Conservation (phyloP, 2,329 filamentous ascomycete genomes). For the Diaporthe ilicicola region DNA sequence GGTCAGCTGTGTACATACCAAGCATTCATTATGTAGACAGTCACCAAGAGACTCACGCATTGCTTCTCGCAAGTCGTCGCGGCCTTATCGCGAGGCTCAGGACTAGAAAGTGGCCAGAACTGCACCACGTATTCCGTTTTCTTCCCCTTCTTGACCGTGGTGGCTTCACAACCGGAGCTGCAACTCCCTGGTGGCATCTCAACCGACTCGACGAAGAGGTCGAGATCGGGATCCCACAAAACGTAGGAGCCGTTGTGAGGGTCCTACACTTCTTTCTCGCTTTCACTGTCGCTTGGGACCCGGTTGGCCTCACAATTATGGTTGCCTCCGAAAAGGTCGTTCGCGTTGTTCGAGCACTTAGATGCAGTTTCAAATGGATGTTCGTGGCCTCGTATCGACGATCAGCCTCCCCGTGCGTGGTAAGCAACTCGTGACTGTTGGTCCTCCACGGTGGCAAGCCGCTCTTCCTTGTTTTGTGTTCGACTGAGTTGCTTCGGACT, state of each 20-base stretch:
- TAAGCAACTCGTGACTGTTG: background rate
- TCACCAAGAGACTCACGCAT: background rate
- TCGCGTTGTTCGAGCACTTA: background rate
- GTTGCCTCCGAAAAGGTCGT: background rate
- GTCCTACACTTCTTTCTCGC: background rate
- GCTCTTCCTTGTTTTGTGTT: background rate
- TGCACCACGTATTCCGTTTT: constrained; percentile 11
- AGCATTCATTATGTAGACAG: background rate
- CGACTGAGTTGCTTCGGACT: background rate
- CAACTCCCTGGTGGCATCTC: background rate
- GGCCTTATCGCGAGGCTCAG: background rate
- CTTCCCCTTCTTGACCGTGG: background rate
- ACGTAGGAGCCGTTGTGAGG: constrained; percentile 1
- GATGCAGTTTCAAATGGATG: background rate
- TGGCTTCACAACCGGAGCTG: constrained; percentile 27
- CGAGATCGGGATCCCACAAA: background rate
- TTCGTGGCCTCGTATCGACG: background rate
- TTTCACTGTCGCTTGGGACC: background rate
- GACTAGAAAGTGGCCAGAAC: constrained; percentile 14
- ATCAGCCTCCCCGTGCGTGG: background rate
- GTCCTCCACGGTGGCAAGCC: background rate
- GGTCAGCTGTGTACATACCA: background rate
- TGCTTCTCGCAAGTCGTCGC: constrained; percentile 9
- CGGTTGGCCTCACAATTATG: background rate
- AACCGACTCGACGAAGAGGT: constrained; percentile 4